Base-by-base conservation (phyloP, 306 rosid species). In the Acacia acuminata region DNA sequence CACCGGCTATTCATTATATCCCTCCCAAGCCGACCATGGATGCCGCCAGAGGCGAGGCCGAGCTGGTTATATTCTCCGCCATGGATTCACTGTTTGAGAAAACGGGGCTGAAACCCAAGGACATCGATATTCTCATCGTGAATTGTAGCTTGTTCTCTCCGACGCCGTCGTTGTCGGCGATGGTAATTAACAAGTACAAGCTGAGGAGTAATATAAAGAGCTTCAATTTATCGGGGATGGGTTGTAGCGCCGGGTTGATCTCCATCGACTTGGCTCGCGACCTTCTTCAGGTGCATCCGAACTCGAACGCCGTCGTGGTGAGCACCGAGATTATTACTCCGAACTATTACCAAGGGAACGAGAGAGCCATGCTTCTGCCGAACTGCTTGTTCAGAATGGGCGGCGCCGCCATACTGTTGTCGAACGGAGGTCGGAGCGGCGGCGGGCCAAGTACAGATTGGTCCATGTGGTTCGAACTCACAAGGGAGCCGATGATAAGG, bases 371-470 rank as follows among this genome's bases (percentile, higher is more conserved):
- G 98, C 95, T 94, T 55, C 78, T 94, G 15, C 98, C 98, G 4
- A 94, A 94, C 32, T 94, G 98, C 25, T 92, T 94, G 20, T 94
- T 94, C 91, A 82, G 98, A 17, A 92, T 94, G 97, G 97, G 98
- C 0, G 98, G 97, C 5, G 98, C 98, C 2, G 98, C 97, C 2
- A 84, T 94, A 7, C 88, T 94, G 1, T 40, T 94, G 19, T 87
- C 98, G 0, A 94, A 92, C 85, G 91, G 4, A 66, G 85, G 9
- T 76, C 90, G 1, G 95, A 91, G 75, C 47, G 87, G 4, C 67
- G 75, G 14, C 87, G 92, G 8, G 90, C 94, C 34, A 94, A 94
- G 77, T 92, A 94, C 68, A 71, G 89, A 2, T 71, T 90, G 63
- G 86, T 86, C 38, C 98, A 89, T 73, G 92, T 94, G 3, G 94